Evolutionary conservation across 2,329 filamentous ascomycete species (phyloP).

Genomic region (Podosphaera aphanis): DNA sequence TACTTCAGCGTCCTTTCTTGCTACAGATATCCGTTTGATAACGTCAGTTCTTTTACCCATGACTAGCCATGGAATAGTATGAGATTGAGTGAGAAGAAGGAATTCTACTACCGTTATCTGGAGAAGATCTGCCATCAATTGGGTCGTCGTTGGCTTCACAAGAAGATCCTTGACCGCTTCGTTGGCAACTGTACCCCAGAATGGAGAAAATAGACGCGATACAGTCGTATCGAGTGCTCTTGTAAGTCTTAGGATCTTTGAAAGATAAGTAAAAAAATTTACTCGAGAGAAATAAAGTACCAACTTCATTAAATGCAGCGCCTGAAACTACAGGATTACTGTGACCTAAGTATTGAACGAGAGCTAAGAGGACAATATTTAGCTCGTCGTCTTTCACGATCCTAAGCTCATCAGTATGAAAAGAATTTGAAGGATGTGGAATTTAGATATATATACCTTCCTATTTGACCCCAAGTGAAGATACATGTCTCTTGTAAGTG

Average conservation of each 20-base stretch:
- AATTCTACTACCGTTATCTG: slow-evolving; percentile 53
- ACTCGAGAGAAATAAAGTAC: slow-evolving; percentile 19
- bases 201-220: slow-evolving; percentile 55
- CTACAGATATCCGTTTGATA: slow-evolving; percentile 58
- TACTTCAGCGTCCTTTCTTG: slow-evolving; percentile 44
- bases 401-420: slow-evolving; percentile 17
- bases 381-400: slow-evolving; percentile 60
- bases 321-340: slow-evolving; percentile 56
- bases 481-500: slow-evolving; percentile 64
- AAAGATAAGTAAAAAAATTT: neutral
- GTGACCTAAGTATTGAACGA: slow-evolving; percentile 74
- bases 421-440: neutral
- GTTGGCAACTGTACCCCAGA: slow-evolving; percentile 70
- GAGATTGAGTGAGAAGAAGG: slow-evolving; percentile 49
- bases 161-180: slow-evolving; percentile 63
- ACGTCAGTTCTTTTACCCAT: slow-evolving; percentile 54
- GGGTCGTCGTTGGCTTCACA: slow-evolving; percentile 57
- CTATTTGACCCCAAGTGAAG: slow-evolving; percentile 66
- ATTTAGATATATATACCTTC: slow-evolving; percentile 26
- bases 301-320: slow-evolving; percentile 59
- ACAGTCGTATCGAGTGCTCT: slow-evolving; percentile 37
- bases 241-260: slow-evolving; percentile 47
- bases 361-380: slow-evolving; percentile 59
- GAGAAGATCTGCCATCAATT: slow-evolving; percentile 59
- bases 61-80: slow-evolving; percentile 72